Conservation (phyloP, 1,284 basidiomycete species). For the Entoloma clypeatum region DNA sequence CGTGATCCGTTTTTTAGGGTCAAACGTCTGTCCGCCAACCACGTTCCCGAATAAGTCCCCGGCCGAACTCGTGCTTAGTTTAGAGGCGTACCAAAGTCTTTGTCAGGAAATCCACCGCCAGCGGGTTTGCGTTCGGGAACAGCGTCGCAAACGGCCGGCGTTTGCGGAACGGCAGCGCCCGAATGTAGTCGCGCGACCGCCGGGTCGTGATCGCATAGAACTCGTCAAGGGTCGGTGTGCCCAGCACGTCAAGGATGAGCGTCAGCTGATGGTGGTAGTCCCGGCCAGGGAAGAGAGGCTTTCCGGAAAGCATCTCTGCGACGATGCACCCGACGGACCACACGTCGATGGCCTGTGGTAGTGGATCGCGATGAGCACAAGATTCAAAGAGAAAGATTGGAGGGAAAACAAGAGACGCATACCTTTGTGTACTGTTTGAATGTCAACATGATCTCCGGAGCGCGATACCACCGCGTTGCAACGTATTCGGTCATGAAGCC, state of each 20-base stretch:
- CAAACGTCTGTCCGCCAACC: conserved; percentile 61
- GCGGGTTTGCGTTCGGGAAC: conserved; percentile 83
- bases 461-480: conserved; percentile 90
- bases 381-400: conserved; percentile 4
- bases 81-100: conserved; percentile 71
- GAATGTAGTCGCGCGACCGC: conserved; percentile 86
- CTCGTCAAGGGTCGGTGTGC: conserved; percentile 90
- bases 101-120: conserved; percentile 90
- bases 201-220: conserved; percentile 88
- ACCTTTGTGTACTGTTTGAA: conserved; percentile 96
- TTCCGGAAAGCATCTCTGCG: conserved; percentile 93
- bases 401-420: conserved; percentile 7
- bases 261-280: conserved; percentile 96
- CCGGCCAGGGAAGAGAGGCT: conserved; percentile 92
- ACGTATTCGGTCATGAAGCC: conserved; percentile 97
- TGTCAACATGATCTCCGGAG: conserved; percentile 95
- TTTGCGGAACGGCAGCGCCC: conserved; percentile 85
- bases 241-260: conserved; percentile 87
- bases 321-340: conserved; percentile 98
- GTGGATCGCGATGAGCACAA: conserved; percentile 18
- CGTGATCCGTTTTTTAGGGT: conserved; percentile 90
- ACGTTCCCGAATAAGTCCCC: conserved; percentile 5
- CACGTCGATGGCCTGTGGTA: conserved; percentile 79
- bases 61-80: neutral
- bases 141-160: conserved; percentile 71